phyloP scores from a whole-genome alignment of 805 yeast species.

The Wickerhamiella domercqiae region DNA sequence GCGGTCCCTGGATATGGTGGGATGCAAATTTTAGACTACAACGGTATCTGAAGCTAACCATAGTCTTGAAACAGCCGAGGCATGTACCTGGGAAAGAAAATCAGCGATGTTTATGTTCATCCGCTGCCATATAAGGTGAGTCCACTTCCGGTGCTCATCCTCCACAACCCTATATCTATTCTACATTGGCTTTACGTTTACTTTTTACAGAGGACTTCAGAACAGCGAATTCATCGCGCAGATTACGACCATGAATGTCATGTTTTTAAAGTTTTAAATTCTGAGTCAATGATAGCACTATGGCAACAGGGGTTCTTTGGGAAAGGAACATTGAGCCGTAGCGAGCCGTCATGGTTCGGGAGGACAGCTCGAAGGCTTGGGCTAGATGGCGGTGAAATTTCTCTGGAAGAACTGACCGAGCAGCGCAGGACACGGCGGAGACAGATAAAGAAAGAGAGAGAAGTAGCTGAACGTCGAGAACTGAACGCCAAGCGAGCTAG shows the following conservation, averaged over 20 bases:
- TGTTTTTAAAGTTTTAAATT: conserved; percentile 24
- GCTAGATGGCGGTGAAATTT: conserved; percentile 25
- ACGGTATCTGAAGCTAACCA: conserved; percentile 70
- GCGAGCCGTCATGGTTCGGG: conserved; percentile 83
- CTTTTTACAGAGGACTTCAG: conserved; percentile 12
- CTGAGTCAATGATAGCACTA: conserved; percentile 35
- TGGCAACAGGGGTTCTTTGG: conserved; percentile 92
- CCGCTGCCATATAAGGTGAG: conserved; percentile 45
- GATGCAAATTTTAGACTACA: conserved; percentile 55
- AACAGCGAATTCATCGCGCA: conserved; percentile 14
- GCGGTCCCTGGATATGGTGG: conserved; percentile 20
- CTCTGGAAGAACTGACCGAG: conserved; percentile 60
- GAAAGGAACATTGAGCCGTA: conserved; percentile 74
- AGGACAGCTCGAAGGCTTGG: conserved; percentile 46
- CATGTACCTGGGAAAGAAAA: conserved; percentile 4
- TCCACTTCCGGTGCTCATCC: conserved; percentile 37
- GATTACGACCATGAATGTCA: conserved; percentile 12
- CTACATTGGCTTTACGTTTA: conserved; percentile 28
- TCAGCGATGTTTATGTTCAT: conserved; percentile 25
- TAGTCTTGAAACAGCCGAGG: not conserved
- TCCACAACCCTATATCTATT: conserved; percentile 60
- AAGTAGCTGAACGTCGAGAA: conserved; percentile 37
- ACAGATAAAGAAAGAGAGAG: conserved; percentile 55
- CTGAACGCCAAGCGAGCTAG: conserved; percentile 25
- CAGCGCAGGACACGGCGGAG: conserved; percentile 56